Evolutionary conservation across 208 protist species (phyloP).

Genomic region (Novymonas esmeraldas): DNA sequence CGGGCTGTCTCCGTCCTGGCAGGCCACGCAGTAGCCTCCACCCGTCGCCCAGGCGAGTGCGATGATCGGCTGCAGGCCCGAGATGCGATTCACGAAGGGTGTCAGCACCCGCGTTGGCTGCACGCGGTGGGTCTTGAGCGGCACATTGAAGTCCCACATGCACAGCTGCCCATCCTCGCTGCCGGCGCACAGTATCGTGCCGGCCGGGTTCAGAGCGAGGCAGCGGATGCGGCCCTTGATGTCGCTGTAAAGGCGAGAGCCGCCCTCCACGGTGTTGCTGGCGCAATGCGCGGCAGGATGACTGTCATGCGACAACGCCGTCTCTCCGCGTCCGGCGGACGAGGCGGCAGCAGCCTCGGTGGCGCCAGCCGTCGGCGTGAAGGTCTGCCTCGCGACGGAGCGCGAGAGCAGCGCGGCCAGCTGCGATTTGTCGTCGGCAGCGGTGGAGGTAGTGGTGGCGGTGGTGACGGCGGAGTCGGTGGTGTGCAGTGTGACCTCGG

Average conservation of each 20-base stretch:
- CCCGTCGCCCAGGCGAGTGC: slow-evolving; percentile 47
- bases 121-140: slow-evolving; percentile 42
- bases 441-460: neutral
- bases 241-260: slow-evolving; percentile 41
- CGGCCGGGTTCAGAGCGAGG: slow-evolving; percentile 50
- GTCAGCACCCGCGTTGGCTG: slow-evolving; percentile 73
- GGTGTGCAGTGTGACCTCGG: slow-evolving; percentile 18
- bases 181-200: slow-evolving; percentile 62
- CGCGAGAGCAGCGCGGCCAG: neutral
- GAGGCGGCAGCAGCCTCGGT: too few relatives aligned
- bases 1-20: slow-evolving; percentile 77
- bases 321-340: too few relatives aligned
- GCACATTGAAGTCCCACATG: slow-evolving; percentile 77
- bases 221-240: slow-evolving; percentile 65
- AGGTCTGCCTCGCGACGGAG: neutral
- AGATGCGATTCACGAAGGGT: slow-evolving; percentile 83
- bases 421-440: neutral
- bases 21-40: slow-evolving; percentile 70
- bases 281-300: neutral
- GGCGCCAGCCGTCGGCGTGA: neutral
- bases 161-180: slow-evolving; percentile 72
- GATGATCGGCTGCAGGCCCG: slow-evolving; percentile 76
- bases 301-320: neutral
- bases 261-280: slow-evolving; percentile 1
- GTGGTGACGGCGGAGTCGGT: neutral